These are phyloP conservation scores for Lasiosphaeriaceae sp. DNA, from an alignment of 495 filamentous ascomycete genomes.

Conservation along the genomic window DNA sequence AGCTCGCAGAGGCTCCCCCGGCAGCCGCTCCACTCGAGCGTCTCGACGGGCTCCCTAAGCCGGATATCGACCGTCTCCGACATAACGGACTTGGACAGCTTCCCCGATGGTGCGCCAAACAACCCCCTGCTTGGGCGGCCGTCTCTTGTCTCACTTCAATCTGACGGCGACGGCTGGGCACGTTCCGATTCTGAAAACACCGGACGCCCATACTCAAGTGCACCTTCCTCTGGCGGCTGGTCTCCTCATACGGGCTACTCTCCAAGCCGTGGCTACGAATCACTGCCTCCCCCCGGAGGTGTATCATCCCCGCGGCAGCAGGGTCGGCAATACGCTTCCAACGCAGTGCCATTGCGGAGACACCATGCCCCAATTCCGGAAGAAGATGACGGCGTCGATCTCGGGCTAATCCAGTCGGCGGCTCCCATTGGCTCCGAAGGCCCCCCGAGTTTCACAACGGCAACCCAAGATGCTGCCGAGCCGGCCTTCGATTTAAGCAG, in stretches of 20 bases:
- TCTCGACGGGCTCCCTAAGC: slow-evolving; percentile 26
- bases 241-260: slow-evolving; percentile 13
- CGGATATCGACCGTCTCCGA: slow-evolving; percentile 44
- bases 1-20: slow-evolving; percentile 16
- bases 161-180: slow-evolving; percentile 20
- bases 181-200: slow-evolving; percentile 1
- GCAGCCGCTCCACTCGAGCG: slow-evolving; percentile 20
- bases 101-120: slow-evolving; percentile 17
- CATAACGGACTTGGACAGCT: slow-evolving; percentile 28
- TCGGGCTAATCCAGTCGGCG: slow-evolving; percentile 35
- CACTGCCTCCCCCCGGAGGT: slow-evolving; percentile 20
- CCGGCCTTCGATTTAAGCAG: slow-evolving; percentile 37
- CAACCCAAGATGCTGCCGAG: slow-evolving; percentile 11
- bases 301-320: slow-evolving; percentile 8
- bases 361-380: slow-evolving; percentile 40
- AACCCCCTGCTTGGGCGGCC: slow-evolving; percentile 31
- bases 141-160: slow-evolving; percentile 40
- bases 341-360: slow-evolving; percentile 8
- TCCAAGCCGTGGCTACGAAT: slow-evolving; percentile 31
- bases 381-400: slow-evolving; percentile 40
- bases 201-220: slow-evolving; percentile 13
- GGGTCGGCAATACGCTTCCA: slow-evolving; percentile 14
- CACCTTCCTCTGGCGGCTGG: slow-evolving; percentile 13
- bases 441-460: slow-evolving; percentile 9
- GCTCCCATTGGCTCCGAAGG: slow-evolving; percentile 25